These are phyloP conservation scores for Colletotrichum graminicola DNA, from an alignment of 2,329 filamentous ascomycete species.

Conservation along the genomic window DNA sequence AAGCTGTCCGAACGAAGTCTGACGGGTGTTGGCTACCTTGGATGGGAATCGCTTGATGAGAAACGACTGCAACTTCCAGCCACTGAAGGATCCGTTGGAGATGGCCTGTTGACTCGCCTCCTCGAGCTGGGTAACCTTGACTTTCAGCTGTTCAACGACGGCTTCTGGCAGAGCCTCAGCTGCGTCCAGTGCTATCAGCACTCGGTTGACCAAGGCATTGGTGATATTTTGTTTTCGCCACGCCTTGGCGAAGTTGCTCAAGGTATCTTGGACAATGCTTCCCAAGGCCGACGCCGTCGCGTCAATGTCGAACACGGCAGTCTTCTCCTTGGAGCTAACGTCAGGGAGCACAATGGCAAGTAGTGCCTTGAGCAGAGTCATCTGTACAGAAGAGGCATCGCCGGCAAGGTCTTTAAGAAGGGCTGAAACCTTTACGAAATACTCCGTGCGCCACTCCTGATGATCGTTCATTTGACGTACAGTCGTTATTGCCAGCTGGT, in stretches of 20 bases:
- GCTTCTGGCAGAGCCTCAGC: constrained; percentile 47
- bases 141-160: constrained; percentile 48
- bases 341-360: constrained; percentile 48
- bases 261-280: constrained; percentile 18
- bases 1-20: constrained; percentile 49
- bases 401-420: constrained; percentile 43
- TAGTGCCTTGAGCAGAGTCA: constrained; percentile 54
- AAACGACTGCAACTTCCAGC: constrained; percentile 62
- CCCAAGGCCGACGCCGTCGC: constrained; percentile 11
- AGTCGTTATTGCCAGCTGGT: constrained; percentile 45
- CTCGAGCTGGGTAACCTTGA: constrained; percentile 53
- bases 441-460: constrained; percentile 58
- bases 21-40: constrained; percentile 49
- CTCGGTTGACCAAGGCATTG: constrained; percentile 18
- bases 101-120: constrained; percentile 52
- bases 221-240: constrained; percentile 34
- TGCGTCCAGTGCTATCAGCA: constrained; percentile 43
- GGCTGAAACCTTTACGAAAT: constrained; percentile 50
- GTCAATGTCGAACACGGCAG: constrained; percentile 9
- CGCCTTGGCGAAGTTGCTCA: constrained; percentile 31
- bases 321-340: constrained; percentile 42
- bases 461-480: constrained; percentile 60
- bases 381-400: constrained; percentile 48
- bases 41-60: constrained; percentile 54
- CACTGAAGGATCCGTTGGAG: constrained; percentile 52